Evolutionary conservation across 441 rosid species (phyloP).

Genomic region (Flueggea neowawraea): DNA sequence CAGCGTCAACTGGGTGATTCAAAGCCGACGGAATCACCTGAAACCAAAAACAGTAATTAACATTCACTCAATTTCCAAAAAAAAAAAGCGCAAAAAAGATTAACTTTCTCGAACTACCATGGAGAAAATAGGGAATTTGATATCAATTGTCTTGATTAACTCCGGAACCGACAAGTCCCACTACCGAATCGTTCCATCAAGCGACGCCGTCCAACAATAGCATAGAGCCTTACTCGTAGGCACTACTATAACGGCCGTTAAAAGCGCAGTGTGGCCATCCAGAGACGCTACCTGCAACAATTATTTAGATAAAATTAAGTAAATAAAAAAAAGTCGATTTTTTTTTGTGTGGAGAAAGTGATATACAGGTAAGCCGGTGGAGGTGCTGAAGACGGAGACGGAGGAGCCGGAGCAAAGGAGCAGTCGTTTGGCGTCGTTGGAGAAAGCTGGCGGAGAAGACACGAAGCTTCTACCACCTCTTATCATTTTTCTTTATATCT

Average conservation of each 20-base stretch:
- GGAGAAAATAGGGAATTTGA: constrained; percentile 59
- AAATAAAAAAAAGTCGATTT: not conserved
- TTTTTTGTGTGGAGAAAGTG: not conserved
- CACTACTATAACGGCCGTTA: constrained; percentile 70
- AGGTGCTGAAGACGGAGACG: constrained; percentile 79
- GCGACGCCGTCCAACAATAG: constrained; percentile 94
- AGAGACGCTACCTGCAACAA: constrained; percentile 50
- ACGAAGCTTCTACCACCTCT: constrained; percentile 82
- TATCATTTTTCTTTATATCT: constrained; percentile 34
- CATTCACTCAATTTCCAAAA: not conserved
- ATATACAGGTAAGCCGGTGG: constrained; percentile 79
- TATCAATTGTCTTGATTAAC: constrained; percentile 64
- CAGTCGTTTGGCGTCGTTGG: constrained; percentile 86
- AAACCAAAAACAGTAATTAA: not conserved
- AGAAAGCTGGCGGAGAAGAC: constrained; percentile 79
- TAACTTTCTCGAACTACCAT: constrained; percentile 39
- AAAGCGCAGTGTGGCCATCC: constrained; percentile 74
- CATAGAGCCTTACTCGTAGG: constrained; percentile 60
- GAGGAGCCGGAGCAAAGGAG: constrained; percentile 79
- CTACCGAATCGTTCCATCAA: constrained; percentile 84
- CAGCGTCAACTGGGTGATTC: constrained; percentile 30
- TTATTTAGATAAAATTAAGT: not conserved
- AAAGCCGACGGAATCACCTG: constrained; percentile 88
- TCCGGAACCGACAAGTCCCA: constrained; percentile 92
- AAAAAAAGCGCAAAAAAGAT: not conserved